phyloP scores from a whole-genome alignment of 2,329 filamentous ascomycete genomes.

The Aspergillus awamori region DNA sequence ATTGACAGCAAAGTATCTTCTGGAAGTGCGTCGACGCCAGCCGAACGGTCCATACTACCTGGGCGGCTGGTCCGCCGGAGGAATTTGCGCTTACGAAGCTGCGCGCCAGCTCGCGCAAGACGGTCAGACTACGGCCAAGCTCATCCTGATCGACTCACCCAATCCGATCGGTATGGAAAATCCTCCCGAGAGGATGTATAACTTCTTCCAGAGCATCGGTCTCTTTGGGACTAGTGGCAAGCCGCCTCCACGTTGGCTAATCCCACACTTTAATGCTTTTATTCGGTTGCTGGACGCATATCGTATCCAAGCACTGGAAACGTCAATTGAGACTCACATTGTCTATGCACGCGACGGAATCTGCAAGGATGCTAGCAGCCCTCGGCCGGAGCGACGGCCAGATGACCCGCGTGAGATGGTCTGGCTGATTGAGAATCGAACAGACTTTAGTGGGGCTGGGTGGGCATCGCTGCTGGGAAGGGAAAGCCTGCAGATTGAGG shows the following conservation, averaged over 20 bases:
- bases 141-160: conserved; percentile 68
- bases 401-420: conserved; percentile 52
- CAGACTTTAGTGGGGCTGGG: conserved; percentile 50
- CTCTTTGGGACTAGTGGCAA: conserved; percentile 51
- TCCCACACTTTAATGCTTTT: conserved; percentile 54
- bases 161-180: conserved; percentile 69
- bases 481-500: conserved; percentile 35
- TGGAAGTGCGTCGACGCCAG: conserved; percentile 50
- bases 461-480: conserved; percentile 49
- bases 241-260: conserved; percentile 51
- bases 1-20: conserved; percentile 40
- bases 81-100: conserved; percentile 70
- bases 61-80: conserved; percentile 75
- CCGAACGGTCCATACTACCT: conserved; percentile 62
- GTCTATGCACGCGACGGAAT: conserved; percentile 54
- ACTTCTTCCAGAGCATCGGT: conserved; percentile 51
- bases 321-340: conserved; percentile 39
- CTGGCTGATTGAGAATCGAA: conserved; percentile 52
- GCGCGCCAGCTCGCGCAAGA: conserved; percentile 61
- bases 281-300: conserved; percentile 52
- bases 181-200: conserved; percentile 58
- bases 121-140: conserved; percentile 60
- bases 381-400: conserved; percentile 39
- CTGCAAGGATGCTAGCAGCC: conserved; percentile 39
- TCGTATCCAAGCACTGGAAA: conserved; percentile 28